Conservation (phyloP, 768 basidiomycete genomes). For the Cystobasidium onofrii region DNA sequence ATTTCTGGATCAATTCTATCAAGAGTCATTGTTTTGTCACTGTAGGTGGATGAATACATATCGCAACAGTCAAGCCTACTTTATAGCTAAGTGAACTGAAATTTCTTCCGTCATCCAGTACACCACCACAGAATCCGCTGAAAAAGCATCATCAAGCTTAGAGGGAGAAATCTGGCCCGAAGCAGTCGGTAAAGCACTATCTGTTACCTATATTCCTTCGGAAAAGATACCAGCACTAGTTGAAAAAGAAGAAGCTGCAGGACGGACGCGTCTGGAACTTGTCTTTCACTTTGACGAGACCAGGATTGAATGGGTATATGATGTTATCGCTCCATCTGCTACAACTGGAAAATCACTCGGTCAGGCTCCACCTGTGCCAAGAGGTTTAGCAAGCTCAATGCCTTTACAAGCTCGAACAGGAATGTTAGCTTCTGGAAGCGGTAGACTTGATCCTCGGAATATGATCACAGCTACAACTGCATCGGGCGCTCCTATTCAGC, state of each 20-base stretch:
- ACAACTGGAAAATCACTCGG: background rate
- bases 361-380: conserved; percentile 10
- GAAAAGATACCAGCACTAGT: conserved; percentile 12
- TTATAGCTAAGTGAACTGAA: background rate
- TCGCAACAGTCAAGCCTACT: background rate
- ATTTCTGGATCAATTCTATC: conserved; percentile 34
- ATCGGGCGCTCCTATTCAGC: background rate
- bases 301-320: conserved; percentile 7
- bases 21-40: conserved; percentile 33
- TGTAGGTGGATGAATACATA: background rate
- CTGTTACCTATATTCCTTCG: background rate
- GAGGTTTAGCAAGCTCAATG: conserved; percentile 22
- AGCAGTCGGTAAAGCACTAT: background rate
- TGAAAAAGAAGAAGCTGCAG: conserved; percentile 19
- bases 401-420: background rate
- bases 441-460: background rate
- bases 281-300: background rate
- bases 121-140: background rate
- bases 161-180: conserved; percentile 15
- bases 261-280: conserved; percentile 8
- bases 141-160: background rate
- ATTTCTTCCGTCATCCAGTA: background rate
- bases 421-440: background rate
- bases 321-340: background rate
- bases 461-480: background rate